Evolutionary conservation across 768 basidiomycete genomes (phyloP).

Genomic region (Termitomyces sp.): DNA sequence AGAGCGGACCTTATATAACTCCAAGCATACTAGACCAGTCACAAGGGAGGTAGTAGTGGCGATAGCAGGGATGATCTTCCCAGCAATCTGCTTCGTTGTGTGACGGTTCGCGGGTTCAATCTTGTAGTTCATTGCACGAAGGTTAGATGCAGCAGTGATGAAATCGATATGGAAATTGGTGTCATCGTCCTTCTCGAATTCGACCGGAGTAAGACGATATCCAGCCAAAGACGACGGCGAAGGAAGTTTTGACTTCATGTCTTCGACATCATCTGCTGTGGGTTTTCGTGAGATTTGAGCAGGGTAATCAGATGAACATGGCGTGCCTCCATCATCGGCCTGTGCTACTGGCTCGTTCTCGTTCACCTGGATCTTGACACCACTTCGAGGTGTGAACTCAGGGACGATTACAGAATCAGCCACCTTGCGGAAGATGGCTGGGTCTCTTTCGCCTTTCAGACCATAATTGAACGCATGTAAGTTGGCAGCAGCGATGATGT

Average conservation of each 20-base stretch:
- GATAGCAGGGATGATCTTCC: conserved; percentile 99
- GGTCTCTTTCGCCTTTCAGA: conserved; percentile 83
- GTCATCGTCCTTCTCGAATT: conserved; percentile 99
- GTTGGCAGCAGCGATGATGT: conserved; percentile 91
- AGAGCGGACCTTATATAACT: conserved; percentile 83
- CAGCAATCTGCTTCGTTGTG: conserved; percentile 95
- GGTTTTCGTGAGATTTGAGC: background rate
- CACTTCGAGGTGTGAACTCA: conserved; percentile 89
- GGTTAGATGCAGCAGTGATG: conserved; percentile 95
- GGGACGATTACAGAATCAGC: conserved; percentile 83
- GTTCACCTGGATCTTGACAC: conserved; percentile 89
- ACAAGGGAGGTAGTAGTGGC: conserved; percentile 97
- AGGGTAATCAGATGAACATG: background rate
- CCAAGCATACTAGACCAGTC: conserved; percentile 92
- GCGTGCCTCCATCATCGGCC: conserved; percentile 37
- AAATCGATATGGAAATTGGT: conserved; percentile 98
- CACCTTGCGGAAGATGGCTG: conserved; percentile 75
- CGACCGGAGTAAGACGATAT: conserved; percentile 92
- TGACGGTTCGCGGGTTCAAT: conserved; percentile 87
- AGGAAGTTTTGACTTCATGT: conserved; percentile 69
- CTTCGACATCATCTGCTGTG: conserved; percentile 49
- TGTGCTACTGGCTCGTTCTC: conserved; percentile 87
- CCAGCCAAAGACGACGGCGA: conserved; percentile 89
- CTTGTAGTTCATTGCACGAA: conserved; percentile 92
- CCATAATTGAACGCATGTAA: conserved; percentile 98